A percentile compares a stretch with the other conserved stretches of the same genome.
These are phyloP conservation scores for Eucalyptus dawsonii DNA, from an alignment of 345 rosid species.

Conservation along the genomic window DNA sequence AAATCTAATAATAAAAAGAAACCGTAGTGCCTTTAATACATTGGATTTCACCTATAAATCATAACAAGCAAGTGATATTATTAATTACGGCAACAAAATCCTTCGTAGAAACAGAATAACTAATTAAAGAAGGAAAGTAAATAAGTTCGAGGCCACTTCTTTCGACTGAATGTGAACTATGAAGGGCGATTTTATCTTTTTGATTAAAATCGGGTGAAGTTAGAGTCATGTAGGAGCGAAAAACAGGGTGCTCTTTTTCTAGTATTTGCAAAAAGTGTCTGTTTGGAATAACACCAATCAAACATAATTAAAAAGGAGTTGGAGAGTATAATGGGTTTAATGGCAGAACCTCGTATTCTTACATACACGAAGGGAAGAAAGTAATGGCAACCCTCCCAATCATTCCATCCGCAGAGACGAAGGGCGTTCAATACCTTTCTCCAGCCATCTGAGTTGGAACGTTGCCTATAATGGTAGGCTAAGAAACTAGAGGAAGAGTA, in stretches of 20 bases:
- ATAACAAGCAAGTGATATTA: not conserved
- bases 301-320: not conserved
- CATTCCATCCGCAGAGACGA: not conserved
- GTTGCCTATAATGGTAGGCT: rapidly evolving
- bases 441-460: not conserved
- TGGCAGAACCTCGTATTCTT: not conserved
- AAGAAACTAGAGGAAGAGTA: not conserved
- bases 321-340: not conserved
- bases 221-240: not conserved
- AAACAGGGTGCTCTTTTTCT: not conserved
- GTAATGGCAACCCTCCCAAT: not conserved
- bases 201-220: not conserved
- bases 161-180: not conserved
- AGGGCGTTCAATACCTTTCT: not conserved
- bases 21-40: not conserved
- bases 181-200: not conserved
- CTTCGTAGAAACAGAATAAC: not conserved
- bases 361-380: not conserved
- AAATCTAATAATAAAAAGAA: not conserved
- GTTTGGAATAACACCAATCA: not conserved
- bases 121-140: not conserved
- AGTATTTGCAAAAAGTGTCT: not conserved
- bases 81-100: not conserved
- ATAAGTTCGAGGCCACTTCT: not conserved
- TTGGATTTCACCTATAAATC: not conserved